A percentile compares a stretch with the other conserved stretches of the same genome.
Conservation (phyloP, 768 basidiomycete species). For the Hydnum rufescens region DNA sequence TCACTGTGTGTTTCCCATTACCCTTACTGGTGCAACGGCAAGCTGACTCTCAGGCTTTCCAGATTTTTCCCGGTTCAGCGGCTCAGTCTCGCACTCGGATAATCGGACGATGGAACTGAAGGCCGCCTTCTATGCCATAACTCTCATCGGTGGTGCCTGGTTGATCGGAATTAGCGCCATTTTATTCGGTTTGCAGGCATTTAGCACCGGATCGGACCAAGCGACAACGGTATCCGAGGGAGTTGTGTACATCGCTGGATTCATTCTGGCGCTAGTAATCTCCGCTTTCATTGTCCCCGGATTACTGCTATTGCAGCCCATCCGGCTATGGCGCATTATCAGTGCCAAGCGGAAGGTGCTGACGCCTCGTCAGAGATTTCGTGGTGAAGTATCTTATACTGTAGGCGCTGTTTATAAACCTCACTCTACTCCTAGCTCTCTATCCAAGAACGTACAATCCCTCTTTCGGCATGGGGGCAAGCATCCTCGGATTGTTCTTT, state of each 20-base stretch:
- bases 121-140: conserved; percentile 39
- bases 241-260: conserved; percentile 45
- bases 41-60: neutral
- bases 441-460: conserved; percentile 57
- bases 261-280: conserved; percentile 37
- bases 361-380: conserved; percentile 61
- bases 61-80: conserved; percentile 36
- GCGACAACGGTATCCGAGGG: conserved; percentile 38
- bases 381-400: conserved; percentile 29
- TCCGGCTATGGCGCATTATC: conserved; percentile 36
- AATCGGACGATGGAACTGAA: conserved; percentile 41
- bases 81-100: conserved; percentile 41
- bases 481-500: conserved; percentile 47
- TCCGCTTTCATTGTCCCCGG: conserved; percentile 52
- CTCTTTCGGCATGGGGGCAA: conserved; percentile 43
- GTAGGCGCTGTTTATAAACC: neutral
- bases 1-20: conserved; percentile 28
- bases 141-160: conserved; percentile 36
- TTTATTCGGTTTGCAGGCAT: conserved; percentile 42
- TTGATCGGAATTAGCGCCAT: conserved; percentile 45
- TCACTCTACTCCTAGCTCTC: conserved; percentile 26
- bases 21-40: neutral
- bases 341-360: conserved; percentile 36
- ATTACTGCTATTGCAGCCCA: conserved; percentile 50
- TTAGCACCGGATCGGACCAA: conserved; percentile 23